Percentiles rank a stretch among this genome's conserved stretches.
Conservation (phyloP, 345 rosid species). For the Eucalyptus albens region DNA sequence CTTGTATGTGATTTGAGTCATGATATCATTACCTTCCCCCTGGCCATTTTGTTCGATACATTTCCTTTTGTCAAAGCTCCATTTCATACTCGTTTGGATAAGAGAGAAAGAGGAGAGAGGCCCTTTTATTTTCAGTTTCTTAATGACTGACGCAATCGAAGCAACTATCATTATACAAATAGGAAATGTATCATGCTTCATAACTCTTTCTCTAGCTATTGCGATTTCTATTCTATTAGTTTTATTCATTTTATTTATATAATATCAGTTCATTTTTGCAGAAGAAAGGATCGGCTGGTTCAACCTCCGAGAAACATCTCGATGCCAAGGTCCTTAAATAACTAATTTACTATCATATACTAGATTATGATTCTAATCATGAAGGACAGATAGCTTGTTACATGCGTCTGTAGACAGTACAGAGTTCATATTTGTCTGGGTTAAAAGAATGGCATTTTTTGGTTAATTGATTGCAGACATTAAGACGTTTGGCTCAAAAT, state of each 20-base stretch:
- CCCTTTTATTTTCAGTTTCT: neutral
- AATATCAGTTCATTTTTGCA: slow-evolving; percentile 2
- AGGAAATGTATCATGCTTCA: neutral
- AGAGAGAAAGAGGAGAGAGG: neutral
- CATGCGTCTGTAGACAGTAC: neutral
- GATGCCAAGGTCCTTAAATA: slow-evolving; percentile 70
- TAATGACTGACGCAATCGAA: neutral
- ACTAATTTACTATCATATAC: neutral
- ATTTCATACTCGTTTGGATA: neutral
- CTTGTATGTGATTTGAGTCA: neutral
- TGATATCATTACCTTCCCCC: neutral
- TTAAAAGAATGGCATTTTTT: neutral
- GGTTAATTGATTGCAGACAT: slow-evolving; percentile 31
- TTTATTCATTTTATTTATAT: neutral
- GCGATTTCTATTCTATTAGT: neutral
- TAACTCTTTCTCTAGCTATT: neutral
- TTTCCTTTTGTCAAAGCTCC: neutral
- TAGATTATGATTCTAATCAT: neutral
- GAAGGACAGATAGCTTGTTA: neutral
- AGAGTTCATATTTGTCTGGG: neutral
- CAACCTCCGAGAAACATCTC: slow-evolving; percentile 66
- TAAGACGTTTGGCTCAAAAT: slow-evolving; percentile 97
- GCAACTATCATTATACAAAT: neutral
- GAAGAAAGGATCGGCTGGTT: slow-evolving; percentile 49
- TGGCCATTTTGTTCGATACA: neutral